A percentile compares a stretch with the other conserved stretches of the same genome.
Evolutionary conservation across 2,329 filamentous ascomycete genomes (phyloP).

Genomic region (Orbilia blumenaviensis): DNA sequence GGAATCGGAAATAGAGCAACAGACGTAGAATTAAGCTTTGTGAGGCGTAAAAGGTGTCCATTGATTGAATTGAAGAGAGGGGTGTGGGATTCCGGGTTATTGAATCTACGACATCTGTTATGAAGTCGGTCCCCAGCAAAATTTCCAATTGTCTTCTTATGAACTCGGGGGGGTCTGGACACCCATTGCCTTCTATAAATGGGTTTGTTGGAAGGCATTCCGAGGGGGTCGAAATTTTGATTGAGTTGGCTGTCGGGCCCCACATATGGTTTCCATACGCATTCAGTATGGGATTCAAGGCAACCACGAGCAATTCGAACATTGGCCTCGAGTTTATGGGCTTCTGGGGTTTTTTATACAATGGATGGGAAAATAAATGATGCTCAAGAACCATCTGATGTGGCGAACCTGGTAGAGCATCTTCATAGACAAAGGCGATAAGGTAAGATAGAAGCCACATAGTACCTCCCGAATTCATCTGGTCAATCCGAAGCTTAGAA

Average conservation of each 20-base stretch:
- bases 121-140: slow-evolving; percentile 12
- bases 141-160: slow-evolving; percentile 30
- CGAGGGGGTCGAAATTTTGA: background rate
- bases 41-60: background rate
- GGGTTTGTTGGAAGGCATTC: background rate
- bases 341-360: background rate
- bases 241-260: background rate
- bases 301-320: background rate
- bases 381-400: background rate
- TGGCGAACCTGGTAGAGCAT: background rate
- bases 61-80: background rate
- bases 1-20: slow-evolving; percentile 27
- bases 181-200: background rate
- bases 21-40: slow-evolving; percentile 29
- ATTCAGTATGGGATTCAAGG: slow-evolving; percentile 16
- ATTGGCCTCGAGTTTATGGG: background rate
- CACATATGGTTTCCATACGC: background rate
- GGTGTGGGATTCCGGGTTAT: background rate
- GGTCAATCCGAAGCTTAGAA: background rate
- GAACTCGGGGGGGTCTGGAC: slow-evolving; percentile 3
- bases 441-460: slow-evolving; percentile 40
- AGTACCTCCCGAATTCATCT: background rate
- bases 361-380: slow-evolving; percentile 5
- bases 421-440: slow-evolving; percentile 3
- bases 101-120: slow-evolving; percentile 17